These are phyloP conservation scores for Ophiognomonia clavigignenti-juglandacearum DNA, from an alignment of 2,329 filamentous ascomycete genomes.

Conservation along the genomic window DNA sequence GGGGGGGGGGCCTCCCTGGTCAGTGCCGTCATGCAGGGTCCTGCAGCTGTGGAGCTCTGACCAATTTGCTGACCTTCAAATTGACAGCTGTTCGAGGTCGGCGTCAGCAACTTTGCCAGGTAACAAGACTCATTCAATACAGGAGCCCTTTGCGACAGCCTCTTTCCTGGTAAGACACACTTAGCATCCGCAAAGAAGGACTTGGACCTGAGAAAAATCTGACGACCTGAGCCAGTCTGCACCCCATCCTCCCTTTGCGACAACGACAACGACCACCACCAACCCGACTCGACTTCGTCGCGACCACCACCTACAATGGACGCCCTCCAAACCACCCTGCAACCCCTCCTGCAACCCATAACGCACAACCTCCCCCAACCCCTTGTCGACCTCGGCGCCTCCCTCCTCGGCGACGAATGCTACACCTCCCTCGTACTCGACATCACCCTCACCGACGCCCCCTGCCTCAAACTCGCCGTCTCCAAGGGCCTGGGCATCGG, in stretches of 20 bases:
- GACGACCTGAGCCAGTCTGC: no score
- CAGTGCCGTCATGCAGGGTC: not conserved
- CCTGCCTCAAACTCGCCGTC: conserved; percentile 83
- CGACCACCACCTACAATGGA: conserved; percentile 45
- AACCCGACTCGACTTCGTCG: no score
- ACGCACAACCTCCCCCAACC: conserved; percentile 70
- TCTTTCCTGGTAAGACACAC: no score
- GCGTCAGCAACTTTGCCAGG: no score
- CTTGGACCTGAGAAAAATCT: no score
- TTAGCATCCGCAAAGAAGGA: no score
- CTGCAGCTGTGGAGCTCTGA: not conserved
- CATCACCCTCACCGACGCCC: conserved; percentile 69
- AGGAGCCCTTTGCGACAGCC: no score
- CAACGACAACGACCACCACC: no score
- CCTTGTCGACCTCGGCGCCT: conserved; percentile 68
- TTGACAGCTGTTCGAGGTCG: no score
- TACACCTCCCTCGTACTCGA: conserved; percentile 83
- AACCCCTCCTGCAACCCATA: conserved; percentile 66
- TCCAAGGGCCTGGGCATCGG: conserved; percentile 90
- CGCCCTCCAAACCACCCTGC: conserved; percentile 53
- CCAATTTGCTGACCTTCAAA: not conserved
- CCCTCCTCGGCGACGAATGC: conserved; percentile 77
- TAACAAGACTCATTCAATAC: no score
- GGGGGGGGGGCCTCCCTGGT: not conserved
- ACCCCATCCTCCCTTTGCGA: no score